Conservation (phyloP, 805 yeast species). For the Candida ipomoeae region DNA sequence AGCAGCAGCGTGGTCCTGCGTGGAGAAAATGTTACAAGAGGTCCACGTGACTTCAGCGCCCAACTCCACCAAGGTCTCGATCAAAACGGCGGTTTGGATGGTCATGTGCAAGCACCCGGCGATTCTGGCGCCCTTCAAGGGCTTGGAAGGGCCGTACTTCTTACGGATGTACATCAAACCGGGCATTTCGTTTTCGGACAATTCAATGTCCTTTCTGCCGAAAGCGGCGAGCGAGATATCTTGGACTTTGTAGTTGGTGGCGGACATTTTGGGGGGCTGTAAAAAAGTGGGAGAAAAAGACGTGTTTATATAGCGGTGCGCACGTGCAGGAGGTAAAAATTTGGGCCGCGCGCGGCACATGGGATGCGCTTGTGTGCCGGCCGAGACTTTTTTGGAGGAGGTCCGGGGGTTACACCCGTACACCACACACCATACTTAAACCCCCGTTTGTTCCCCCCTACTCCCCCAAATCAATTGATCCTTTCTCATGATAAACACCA, state of each 20-base stretch:
- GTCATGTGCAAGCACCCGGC: constrained; percentile 99
- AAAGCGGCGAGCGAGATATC: constrained; percentile 98
- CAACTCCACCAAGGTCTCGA: constrained; percentile 92
- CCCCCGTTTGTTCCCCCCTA: too few species aligned
- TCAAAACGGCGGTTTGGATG: constrained; percentile 97
- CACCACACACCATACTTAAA: too few species aligned
- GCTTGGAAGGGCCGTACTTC: constrained; percentile 87
- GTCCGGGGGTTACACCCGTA: too few species aligned
- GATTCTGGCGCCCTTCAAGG: constrained; percentile 96
- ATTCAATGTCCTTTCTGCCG: constrained; percentile 98
- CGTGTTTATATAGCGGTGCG: constrained; percentile 1
- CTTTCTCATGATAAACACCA: too few species aligned
- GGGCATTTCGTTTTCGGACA: constrained; percentile 99
- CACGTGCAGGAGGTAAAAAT: neutral
- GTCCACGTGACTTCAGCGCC: constrained; percentile 99
- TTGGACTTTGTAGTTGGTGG: constrained; percentile 84
- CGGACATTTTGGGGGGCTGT: constrained; percentile 24
- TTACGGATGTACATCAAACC: constrained; percentile 97
- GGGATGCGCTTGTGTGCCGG: neutral
- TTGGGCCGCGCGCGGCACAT: neutral
- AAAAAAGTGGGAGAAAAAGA: constrained; percentile 1
- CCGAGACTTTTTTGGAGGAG: neutral
- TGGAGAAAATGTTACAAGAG: constrained; percentile 98
- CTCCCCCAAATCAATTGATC: too few species aligned
- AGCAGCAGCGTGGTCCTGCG: constrained; percentile 99